Conservation (phyloP, 257 asterid species). For the Cynanchum wilfordii region DNA sequence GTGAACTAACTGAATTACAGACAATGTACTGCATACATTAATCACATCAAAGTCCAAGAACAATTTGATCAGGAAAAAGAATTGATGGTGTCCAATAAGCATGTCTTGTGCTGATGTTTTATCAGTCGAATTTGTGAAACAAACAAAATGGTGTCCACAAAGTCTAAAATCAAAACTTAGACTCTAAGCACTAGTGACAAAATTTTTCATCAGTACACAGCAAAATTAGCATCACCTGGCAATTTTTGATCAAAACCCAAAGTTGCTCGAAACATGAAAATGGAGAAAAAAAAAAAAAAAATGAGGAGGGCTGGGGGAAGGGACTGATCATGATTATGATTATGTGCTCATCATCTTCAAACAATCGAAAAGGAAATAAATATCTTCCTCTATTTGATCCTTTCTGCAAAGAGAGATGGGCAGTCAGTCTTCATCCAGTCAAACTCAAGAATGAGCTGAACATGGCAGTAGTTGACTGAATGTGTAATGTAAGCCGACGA, state of each 20-base stretch:
- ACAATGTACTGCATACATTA: background rate
- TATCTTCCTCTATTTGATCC: conserved; percentile 1
- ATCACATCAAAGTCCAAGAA: background rate
- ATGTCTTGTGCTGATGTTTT: background rate
- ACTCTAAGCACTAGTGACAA: background rate
- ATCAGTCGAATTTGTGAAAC: background rate
- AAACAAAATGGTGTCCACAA: background rate
- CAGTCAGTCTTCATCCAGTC: background rate
- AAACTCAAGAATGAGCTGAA: conserved; percentile 9
- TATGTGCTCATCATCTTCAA: background rate
- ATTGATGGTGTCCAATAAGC: background rate
- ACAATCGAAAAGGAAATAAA: background rate
- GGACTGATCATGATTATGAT: background rate
- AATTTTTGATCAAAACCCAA: conserved; percentile 1
- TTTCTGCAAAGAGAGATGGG: conserved; percentile 6
- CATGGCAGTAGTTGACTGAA: background rate
- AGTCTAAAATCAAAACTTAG: background rate
- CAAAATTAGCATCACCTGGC: conserved; percentile 3
- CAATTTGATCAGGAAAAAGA: background rate
- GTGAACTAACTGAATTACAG: background rate
- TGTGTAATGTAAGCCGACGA: background rate
- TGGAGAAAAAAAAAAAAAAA: background rate
- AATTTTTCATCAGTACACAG: conserved; percentile 2
- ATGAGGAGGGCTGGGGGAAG: too few species aligned
- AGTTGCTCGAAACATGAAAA: background rate